phyloP scores from a whole-genome alignment of 257 asterid species.

The Craterostigma plantagineum region DNA sequence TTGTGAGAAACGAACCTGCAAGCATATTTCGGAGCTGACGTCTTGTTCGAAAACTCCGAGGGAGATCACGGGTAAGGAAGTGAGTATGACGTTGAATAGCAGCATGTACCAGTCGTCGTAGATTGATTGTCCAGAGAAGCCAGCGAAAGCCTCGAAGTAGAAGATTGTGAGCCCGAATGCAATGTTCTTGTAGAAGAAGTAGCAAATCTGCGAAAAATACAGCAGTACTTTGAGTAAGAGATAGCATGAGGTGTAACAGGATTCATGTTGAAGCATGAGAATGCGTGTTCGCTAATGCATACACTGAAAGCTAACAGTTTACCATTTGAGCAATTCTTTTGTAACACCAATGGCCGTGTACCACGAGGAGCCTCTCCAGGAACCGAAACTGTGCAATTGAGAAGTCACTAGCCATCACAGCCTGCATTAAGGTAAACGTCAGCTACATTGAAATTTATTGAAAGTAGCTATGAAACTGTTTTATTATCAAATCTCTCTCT shows the following conservation, averaged over 20 bases:
- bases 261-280: too few relatives aligned
- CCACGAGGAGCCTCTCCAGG: slow-evolving; percentile 89
- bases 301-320: slow-evolving; percentile 7
- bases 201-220: slow-evolving; percentile 52
- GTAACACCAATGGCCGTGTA: slow-evolving; percentile 99
- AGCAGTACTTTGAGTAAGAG: slow-evolving; percentile 11
- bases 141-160: slow-evolving; percentile 91
- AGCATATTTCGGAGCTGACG: slow-evolving; percentile 90
- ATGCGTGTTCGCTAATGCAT: slow-evolving; percentile 1
- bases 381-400: slow-evolving; percentile 90
- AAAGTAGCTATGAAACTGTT: too few relatives aligned
- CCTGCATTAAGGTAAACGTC: slow-evolving; percentile 26
- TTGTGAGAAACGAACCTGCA: too few relatives aligned
- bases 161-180: slow-evolving; percentile 94
- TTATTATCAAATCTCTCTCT: too few relatives aligned
- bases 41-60: slow-evolving; percentile 98
- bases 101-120: slow-evolving; percentile 91
- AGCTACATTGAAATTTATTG: too few relatives aligned
- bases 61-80: slow-evolving; percentile 89
- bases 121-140: slow-evolving; percentile 83
- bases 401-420: slow-evolving; percentile 99
- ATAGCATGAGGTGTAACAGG: too few relatives aligned
- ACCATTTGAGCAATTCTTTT: slow-evolving; percentile 99
- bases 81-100: slow-evolving; percentile 80
- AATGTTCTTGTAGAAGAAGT: slow-evolving; percentile 96